A percentile compares a stretch with the other conserved stretches of the same genome.
Conservation (phyloP, 2,329 filamentous ascomycete genomes). For the Aspergillus brasiliensis region DNA sequence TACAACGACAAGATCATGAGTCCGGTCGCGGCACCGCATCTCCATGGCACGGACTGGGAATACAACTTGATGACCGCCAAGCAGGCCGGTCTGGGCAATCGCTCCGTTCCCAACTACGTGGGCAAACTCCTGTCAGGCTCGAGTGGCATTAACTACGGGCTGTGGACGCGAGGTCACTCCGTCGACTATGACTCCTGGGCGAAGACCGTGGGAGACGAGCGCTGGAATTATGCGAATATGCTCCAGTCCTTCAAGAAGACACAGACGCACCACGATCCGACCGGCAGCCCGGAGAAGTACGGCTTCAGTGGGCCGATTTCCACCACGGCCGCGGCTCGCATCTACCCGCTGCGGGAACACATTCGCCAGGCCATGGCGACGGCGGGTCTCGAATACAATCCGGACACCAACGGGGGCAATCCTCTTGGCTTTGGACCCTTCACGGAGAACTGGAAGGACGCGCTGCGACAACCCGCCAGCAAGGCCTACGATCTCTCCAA, state of each 20-base stretch:
- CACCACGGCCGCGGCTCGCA: not conserved
- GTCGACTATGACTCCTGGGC: not conserved
- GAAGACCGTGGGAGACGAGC: not conserved
- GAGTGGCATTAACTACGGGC: not conserved
- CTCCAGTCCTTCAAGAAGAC: not conserved
- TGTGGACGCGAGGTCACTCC: not conserved
- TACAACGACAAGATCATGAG: not conserved
- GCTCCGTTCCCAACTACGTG: not conserved
- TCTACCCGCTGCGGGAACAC: not conserved
- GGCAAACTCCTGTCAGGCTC: not conserved
- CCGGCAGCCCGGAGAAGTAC: not conserved
- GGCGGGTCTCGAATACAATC: not conserved
- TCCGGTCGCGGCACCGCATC: not conserved
- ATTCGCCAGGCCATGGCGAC: not conserved
- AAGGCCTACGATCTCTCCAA: not conserved
- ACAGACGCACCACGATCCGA: not conserved
- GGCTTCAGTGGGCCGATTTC: not conserved
- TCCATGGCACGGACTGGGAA: not conserved
- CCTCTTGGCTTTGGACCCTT: not conserved
- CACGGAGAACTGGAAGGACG: not conserved
- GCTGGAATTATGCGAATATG: not conserved
- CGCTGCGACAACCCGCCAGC: not conserved
- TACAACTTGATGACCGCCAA: not conserved
- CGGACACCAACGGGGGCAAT: not conserved
- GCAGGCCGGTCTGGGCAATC: not conserved